phyloP scores from a whole-genome alignment of 345 rosid genomes.

The Sonneratia alba region DNA sequence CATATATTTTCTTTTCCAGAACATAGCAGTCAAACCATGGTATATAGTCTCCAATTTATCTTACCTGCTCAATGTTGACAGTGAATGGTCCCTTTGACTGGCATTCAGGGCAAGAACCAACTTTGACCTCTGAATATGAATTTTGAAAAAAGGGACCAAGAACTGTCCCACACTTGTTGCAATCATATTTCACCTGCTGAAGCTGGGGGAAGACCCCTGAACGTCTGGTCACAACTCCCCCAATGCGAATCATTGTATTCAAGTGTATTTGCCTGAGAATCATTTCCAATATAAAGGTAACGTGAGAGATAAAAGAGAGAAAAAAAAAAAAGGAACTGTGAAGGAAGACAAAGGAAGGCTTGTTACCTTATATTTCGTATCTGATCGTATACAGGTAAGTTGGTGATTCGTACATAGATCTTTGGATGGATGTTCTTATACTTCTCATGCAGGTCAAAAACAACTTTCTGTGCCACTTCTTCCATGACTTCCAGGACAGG shows the following conservation, averaged over 20 bases:
- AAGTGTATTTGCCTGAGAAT: constrained; percentile 82
- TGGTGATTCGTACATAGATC: constrained; percentile 77
- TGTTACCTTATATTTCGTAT: constrained; percentile 80
- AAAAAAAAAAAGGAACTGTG: not conserved
- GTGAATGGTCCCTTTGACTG: constrained; percentile 98
- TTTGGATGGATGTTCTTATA: constrained; percentile 78
- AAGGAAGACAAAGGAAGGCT: not conserved
- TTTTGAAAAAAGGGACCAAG: constrained; percentile 95
- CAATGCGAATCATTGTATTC: constrained; percentile 95
- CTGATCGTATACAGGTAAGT: constrained; percentile 90
- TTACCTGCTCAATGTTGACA: constrained; percentile 88
- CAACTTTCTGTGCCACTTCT: constrained; percentile 67
- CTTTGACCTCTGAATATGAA: constrained; percentile 96
- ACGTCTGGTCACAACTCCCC: constrained; percentile 96
- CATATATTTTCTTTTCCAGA: not conserved
- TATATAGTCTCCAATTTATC: not conserved
- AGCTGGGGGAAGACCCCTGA: constrained; percentile 98
- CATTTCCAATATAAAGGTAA: constrained; percentile 8
- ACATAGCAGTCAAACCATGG: not conserved
- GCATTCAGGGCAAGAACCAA: constrained; percentile 97
- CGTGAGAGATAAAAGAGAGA: not conserved
- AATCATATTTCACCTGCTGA: constrained; percentile 96
- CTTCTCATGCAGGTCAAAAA: constrained; percentile 80
- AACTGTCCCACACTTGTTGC: constrained; percentile 85
- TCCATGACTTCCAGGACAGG: constrained; percentile 98